These are phyloP conservation scores for Colletotrichum liriopes DNA, from an alignment of 2,329 filamentous ascomycete species.

Conservation along the genomic window DNA sequence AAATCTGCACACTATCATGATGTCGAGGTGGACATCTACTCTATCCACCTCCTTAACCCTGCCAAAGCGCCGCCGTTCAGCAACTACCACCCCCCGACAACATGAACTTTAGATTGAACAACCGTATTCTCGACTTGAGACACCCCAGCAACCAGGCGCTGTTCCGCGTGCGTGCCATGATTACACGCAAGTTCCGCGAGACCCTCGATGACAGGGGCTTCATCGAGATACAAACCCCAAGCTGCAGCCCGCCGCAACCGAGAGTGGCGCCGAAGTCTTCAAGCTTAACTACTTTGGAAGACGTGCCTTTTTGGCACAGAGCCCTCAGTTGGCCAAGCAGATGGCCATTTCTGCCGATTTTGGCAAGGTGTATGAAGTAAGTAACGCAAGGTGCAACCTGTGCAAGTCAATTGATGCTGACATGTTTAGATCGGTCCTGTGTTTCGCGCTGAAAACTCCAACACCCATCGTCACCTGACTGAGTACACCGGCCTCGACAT, in stretches of 20 bases:
- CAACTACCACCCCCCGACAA: conserved; percentile 59
- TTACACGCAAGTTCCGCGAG: conserved; percentile 84
- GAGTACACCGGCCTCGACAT: conserved; percentile 95
- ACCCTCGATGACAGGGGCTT: conserved; percentile 84
- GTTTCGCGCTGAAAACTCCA: conserved; percentile 95
- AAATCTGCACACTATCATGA: conserved; percentile 83
- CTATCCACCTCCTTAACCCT: conserved; percentile 67
- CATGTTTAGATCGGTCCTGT: conserved; percentile 78
- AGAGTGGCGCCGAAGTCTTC: conserved; percentile 93
- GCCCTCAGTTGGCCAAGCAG: conserved; percentile 92
- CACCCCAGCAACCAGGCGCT: conserved; percentile 90
- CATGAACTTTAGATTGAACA: conserved; percentile 49
- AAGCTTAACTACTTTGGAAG: conserved; percentile 93
- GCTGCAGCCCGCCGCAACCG: conserved; percentile 89
- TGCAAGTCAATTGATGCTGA: neutral
- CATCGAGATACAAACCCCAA: conserved; percentile 95
- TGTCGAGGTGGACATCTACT: conserved; percentile 80
- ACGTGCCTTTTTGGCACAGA: conserved; percentile 90
- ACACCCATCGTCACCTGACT: conserved; percentile 93
- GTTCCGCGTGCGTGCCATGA: conserved; percentile 87
- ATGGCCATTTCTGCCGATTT: conserved; percentile 94
- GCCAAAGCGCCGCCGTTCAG: conserved; percentile 66
- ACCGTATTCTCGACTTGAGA: conserved; percentile 84
- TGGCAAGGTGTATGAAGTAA: conserved; percentile 84
- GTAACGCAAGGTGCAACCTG: conserved; percentile 30